Evolutionary conservation across 2,329 filamentous ascomycete species (phyloP), one percentile per base, ranked within the genome.

Genomic region (Malbranchea cinnamomea): DNA sequence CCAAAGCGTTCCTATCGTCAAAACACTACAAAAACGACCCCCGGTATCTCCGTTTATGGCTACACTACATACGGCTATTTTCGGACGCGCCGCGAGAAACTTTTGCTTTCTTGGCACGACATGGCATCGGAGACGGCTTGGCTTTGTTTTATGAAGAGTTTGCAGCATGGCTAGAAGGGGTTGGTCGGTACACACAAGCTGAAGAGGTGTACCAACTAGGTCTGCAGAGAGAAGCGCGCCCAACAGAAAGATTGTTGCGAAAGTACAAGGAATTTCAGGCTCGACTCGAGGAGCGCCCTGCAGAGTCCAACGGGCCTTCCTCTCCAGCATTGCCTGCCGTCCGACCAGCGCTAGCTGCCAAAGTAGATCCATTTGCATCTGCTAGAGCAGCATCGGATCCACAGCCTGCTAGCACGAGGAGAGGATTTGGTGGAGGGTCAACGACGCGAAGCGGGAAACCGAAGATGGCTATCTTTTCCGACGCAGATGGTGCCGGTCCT

Each of bases 141-240:
- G 89, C 89, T 2, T 62, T 95, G 3, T 98, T 84, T 54, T 98
- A 98, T 55, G 89, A 98, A 52, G 89, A 95, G 48, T 98, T 92
- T 49, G 85, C 89, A 1, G 78, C 74, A 1, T 95, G 85, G 82
- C 63, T 98, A 5, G 89, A 98, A 58, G 66, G 72, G 20, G 79
- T 76, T 5, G 79, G 74, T 9, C 67, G 87, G 39, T 94, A 83
- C 79, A 68, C 65, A 13, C 89, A 98, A 53, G 87, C 89, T 1
- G 84, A 93, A 44, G 89, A 98, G 53, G 80, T 98, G 1, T 95
- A 91, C 52, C 75, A 77, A 43, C 63, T 93, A 40, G 89, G 89
- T 2, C 78, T 98, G 31, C 81, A 94, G 52, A 74, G 75, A 23
- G 84, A 91, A 44, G 89, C 89, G 3, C 69, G 81, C 21, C 89